Evolutionary conservation across 2,329 filamentous ascomycete species (phyloP).

Genomic region (Aspergillus jensenii): DNA sequence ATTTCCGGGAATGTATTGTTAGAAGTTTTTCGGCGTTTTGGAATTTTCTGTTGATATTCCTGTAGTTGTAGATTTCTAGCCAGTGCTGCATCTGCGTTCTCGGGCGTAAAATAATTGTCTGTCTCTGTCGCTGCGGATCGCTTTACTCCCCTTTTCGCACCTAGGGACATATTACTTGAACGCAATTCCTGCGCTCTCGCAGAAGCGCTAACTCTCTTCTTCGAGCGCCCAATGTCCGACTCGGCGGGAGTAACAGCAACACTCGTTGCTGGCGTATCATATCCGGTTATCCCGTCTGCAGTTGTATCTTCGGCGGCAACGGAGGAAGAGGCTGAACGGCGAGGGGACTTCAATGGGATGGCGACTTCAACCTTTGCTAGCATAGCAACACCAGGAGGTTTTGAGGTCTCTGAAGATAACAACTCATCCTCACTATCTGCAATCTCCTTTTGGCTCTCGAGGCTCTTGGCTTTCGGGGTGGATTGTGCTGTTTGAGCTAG

Average conservation of each 20-base stretch:
- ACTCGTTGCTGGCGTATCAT: conserved; percentile 65
- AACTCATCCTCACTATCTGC: not conserved
- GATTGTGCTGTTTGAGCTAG: conserved; percentile 16
- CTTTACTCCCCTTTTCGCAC: conserved; percentile 40
- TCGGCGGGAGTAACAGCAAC: conserved; percentile 55
- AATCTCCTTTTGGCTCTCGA: conserved; percentile 12
- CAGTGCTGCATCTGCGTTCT: conserved; percentile 51
- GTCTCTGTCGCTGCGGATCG: conserved; percentile 45
- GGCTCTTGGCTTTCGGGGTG: not conserved
- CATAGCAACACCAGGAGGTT: not conserved
- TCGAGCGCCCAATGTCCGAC: conserved; percentile 32
- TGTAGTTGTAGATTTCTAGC: conserved; percentile 59
- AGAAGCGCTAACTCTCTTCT: conserved; percentile 42
- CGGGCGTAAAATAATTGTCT: conserved; percentile 33
- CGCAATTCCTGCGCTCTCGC: conserved; percentile 49
- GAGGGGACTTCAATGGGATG: conserved; percentile 28
- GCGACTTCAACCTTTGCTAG: conserved; percentile 28
- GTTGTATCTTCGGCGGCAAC: conserved; percentile 41
- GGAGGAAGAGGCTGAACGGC: conserved; percentile 34
- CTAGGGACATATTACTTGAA: conserved; percentile 46
- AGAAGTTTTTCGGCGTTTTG: conserved; percentile 38
- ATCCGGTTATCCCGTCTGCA: conserved; percentile 49
- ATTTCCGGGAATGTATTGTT: conserved; percentile 18
- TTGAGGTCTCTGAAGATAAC: not conserved
- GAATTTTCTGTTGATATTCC: conserved; percentile 43